Evolutionary conservation across 495 filamentous ascomycete species (phyloP).

Genomic region (Friedmanniomyces simplex): DNA sequence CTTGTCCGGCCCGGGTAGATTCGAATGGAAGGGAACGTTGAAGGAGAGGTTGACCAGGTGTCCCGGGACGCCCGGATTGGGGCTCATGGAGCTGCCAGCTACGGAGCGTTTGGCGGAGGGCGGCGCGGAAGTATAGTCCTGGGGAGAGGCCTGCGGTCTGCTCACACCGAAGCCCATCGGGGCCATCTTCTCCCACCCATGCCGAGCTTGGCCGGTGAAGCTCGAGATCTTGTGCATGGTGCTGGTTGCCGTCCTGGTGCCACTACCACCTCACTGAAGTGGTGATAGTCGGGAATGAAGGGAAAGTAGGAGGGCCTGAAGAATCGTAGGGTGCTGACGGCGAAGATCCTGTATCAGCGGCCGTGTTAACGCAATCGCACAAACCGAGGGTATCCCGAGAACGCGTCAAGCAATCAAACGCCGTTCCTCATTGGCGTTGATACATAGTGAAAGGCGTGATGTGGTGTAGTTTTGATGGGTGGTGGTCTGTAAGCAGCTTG

Average conservation of each 20-base stretch:
- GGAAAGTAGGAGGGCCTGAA: neutral
- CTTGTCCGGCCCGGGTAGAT: slow-evolving; percentile 77
- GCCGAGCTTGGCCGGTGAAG: slow-evolving; percentile 68
- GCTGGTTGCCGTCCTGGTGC: neutral
- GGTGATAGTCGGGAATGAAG: neutral
- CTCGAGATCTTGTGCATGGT: slow-evolving; percentile 88
- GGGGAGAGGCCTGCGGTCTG: slow-evolving; percentile 50
- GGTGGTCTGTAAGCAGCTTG: neutral
- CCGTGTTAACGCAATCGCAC: neutral
- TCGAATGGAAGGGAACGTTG: slow-evolving; percentile 89
- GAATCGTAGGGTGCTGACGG: neutral
- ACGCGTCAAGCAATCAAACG: neutral
- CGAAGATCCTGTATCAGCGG: neutral
- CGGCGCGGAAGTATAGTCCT: slow-evolving; percentile 55
- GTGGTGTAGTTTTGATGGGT: neutral
- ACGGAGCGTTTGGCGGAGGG: slow-evolving; percentile 53
- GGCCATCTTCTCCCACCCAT: slow-evolving; percentile 88
- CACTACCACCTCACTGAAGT: slow-evolving; percentile 3
- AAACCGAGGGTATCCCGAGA: neutral
- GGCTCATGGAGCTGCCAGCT: slow-evolving; percentile 26
- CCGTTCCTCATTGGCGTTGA: neutral
- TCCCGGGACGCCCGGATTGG: slow-evolving; percentile 32
- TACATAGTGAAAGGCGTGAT: neutral
- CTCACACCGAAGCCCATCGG: slow-evolving; percentile 53
- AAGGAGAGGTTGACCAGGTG: slow-evolving; percentile 58